These are phyloP conservation scores for Globisporangium heterothallicum DNA, from an alignment of 352 stramenopile species.

Conservation along the genomic window DNA sequence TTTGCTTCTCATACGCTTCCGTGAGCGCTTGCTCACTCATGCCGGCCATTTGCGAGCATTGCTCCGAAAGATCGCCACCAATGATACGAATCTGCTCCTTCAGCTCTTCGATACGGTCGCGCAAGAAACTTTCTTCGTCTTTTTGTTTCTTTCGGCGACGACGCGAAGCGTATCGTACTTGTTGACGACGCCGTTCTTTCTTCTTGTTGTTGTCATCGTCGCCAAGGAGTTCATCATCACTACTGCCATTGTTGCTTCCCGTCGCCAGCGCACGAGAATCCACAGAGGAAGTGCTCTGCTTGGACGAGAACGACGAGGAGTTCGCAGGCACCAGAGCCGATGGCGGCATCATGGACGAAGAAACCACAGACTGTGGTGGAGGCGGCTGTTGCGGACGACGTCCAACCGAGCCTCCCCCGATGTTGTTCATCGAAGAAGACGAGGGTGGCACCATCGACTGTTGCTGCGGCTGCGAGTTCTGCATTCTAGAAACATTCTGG, in stretches of 20 bases:
- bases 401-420: neutral
- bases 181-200: conserved; percentile 71
- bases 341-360: conserved; percentile 15
- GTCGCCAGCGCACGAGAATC: conserved; percentile 41
- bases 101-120: conserved; percentile 75
- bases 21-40: conserved; percentile 79
- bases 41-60: conserved; percentile 74
- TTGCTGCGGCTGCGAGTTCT: conserved; percentile 5
- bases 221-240: conserved; percentile 45
- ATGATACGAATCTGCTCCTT: conserved; percentile 86
- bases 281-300: conserved; percentile 19
- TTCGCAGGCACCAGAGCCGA: conserved; percentile 37
- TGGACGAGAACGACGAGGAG: conserved; percentile 8
- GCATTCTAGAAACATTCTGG: conserved; percentile 14
- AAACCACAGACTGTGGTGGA: conserved; percentile 19
- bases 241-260: conserved; percentile 48
- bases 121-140: conserved; percentile 76
- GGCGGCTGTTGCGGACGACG: conserved; percentile 9
- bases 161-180: conserved; percentile 75
- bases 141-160: conserved; percentile 82
- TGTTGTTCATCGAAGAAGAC: conserved; percentile 6
- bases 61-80: conserved; percentile 63
- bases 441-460: conserved; percentile 7
- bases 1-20: conserved; percentile 80
- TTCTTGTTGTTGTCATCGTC: conserved; percentile 70